Conservation (phyloP, 129 eudicot genomes). For the Flaveria sonorensis region DNA sequence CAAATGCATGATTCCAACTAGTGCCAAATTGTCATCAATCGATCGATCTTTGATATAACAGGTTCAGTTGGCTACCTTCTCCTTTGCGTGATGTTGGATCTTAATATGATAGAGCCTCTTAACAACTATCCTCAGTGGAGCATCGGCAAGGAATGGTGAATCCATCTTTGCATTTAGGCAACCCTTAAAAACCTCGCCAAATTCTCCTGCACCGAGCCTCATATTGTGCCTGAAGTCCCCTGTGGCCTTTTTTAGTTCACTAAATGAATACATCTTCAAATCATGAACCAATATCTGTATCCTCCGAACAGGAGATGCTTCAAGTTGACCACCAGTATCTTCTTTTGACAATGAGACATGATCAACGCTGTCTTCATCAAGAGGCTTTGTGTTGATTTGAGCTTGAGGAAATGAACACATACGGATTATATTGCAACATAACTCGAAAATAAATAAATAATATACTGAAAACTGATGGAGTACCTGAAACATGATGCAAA, state of each 20-base stretch:
- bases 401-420: background rate
- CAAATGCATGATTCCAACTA: background rate
- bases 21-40: background rate
- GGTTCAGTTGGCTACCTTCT: background rate
- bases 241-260: background rate
- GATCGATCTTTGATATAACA: background rate
- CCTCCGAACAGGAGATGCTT: background rate
- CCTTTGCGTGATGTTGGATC: background rate
- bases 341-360: constrained; percentile 2
- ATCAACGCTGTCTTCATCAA: background rate
- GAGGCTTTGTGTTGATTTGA: background rate
- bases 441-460: background rate
- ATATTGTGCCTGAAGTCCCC: background rate
- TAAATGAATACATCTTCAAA: background rate
- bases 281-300: background rate
- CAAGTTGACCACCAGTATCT: background rate
- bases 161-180: background rate
- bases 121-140: background rate
- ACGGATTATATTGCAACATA: background rate
- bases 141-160: background rate
- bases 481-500: constrained; percentile 5
- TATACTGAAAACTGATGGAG: background rate
- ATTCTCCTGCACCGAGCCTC: constrained; percentile 17
- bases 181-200: constrained; percentile 18
- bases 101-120: constrained; percentile 12